A percentile compares a stretch with the other conserved stretches of the same genome.
phyloP scores from a whole-genome alignment of 2,329 filamentous ascomycete genomes.

The Stromatinia cepivora region DNA sequence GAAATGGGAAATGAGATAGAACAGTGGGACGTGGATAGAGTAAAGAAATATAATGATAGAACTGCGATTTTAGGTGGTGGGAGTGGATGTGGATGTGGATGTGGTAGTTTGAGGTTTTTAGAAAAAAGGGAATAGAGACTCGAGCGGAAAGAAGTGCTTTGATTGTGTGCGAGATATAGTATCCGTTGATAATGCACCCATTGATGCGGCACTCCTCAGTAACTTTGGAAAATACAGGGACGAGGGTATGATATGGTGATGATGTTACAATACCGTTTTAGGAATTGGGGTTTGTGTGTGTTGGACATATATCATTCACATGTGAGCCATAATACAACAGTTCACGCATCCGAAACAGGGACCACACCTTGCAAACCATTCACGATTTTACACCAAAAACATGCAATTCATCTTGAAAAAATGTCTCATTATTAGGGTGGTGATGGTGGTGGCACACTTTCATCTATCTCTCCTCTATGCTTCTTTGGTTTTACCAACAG shows the following conservation, averaged over 20 bases:
- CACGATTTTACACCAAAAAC: neutral
- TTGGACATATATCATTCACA: neutral
- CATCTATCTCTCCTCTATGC: slow-evolving; percentile 30
- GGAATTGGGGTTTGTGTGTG: neutral
- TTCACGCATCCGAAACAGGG: neutral
- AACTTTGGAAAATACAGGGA: slow-evolving; percentile 77
- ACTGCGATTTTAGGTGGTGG: too few relatives aligned
- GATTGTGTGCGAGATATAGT: slow-evolving; percentile 51
- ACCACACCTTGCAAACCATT: neutral
- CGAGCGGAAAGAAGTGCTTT: neutral
- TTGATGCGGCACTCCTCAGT: slow-evolving; percentile 72
- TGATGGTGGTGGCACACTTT: slow-evolving; percentile 36
- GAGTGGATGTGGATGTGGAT: too few relatives aligned
- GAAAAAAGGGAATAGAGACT: too few relatives aligned
- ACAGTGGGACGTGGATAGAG: too few relatives aligned
- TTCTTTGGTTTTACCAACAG: slow-evolving; percentile 65
- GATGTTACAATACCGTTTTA: neutral
- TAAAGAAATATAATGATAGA: too few relatives aligned
- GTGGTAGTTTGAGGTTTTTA: too few relatives aligned
- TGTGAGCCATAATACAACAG: neutral
- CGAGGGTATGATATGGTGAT: neutral
- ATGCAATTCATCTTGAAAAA: neutral
- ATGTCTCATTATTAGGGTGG: slow-evolving; percentile 18
- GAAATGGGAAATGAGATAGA: neutral
- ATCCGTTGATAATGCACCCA: slow-evolving; percentile 87